Evolutionary conservation across 129 eudicot genomes (phyloP), one percentile per base, ranked within the genome.

Genomic region (Oenanthe sinensis): DNA sequence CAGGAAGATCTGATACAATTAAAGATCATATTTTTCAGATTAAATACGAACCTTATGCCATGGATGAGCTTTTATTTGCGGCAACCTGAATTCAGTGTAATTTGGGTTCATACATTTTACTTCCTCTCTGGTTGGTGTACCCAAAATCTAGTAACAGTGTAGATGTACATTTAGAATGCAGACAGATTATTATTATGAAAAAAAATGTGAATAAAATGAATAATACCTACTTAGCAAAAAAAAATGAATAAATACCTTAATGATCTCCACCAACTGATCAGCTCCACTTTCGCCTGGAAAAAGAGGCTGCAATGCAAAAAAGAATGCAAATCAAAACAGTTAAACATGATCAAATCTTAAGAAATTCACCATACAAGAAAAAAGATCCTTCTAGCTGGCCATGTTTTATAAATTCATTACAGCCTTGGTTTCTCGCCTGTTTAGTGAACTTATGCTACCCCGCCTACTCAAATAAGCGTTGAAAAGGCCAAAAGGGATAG

Each of bases 251-350:
- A 20, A 30, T 65, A 90, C 99, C 97, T 96, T 96, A 43, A 96
- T 90, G 62, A 96, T 90, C 79, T 96, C 99, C 45, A 92, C 97
- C 50, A 96, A 86, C 83, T 96, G 99, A 89, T 96, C 99, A 63
- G 90, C 93, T 40, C 99, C 92, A 81, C 97, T 96, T 92, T 96
- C 99, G 36, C 99, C 99, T 42, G 99, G 97, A 86, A 96, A 96
- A 15, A 96, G 86, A 77, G 99, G 99, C 99, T 96, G 88, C 87
- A 40, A 62, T 58, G 67, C 33, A 77, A 74, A 7, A 76, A 20
- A 16, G 6, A 62, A 16, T 13, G 75, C 48, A n/a, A 10, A 75
- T 88, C 55, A 81, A 76, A 81, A 69, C 0, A 70, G 75, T 63
- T 40, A 7, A 28, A 26, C 52, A 15, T 73, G 3, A 11, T 10